Evolutionary conservation across 345 rosid genomes (phyloP).

Genomic region (Murraya paniculata): DNA sequence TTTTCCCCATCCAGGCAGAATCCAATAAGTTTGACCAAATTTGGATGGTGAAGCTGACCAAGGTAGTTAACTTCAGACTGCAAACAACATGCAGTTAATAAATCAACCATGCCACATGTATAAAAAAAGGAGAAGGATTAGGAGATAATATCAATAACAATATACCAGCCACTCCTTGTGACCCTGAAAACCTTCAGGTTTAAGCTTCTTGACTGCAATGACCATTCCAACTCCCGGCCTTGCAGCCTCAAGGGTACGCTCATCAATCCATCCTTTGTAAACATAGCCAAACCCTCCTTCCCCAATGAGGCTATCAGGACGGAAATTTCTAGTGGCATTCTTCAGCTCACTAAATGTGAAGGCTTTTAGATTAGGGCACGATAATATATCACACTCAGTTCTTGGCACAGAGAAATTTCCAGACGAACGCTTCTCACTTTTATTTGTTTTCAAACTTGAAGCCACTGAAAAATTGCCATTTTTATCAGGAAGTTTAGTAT

Average conservation of each 20-base stretch:
- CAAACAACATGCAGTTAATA: conserved; percentile 10
- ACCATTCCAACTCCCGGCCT: conserved; percentile 46
- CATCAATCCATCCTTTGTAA: conserved; percentile 75
- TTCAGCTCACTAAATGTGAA: conserved; percentile 54
- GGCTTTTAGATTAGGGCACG: conserved; percentile 50
- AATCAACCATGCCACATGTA: background rate
- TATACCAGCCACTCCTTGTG: conserved; percentile 90
- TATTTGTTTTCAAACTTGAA: conserved; percentile 14
- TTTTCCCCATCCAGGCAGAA: conserved; percentile 61
- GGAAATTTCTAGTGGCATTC: conserved; percentile 66
- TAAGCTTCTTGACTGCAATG: conserved; percentile 78
- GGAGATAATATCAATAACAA: background rate
- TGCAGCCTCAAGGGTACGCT: conserved; percentile 31
- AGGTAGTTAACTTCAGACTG: conserved; percentile 78
- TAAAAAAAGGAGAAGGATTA: background rate
- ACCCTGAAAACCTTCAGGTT: conserved; percentile 69
- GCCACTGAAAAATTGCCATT: conserved; percentile 21
- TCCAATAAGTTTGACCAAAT: conserved; percentile 75
- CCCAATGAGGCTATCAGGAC: conserved; percentile 58
- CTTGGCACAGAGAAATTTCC: conserved; percentile 27
- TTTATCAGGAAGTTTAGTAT: conserved; percentile 5
- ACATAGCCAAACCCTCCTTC: conserved; percentile 95
- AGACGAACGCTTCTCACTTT: conserved; percentile 19
- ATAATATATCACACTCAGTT: conserved; percentile 46
- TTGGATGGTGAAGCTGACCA: conserved; percentile 73